Base-by-base conservation (phyloP, 2,329 filamentous ascomycete genomes). In the Xylaria arbuscula region DNA sequence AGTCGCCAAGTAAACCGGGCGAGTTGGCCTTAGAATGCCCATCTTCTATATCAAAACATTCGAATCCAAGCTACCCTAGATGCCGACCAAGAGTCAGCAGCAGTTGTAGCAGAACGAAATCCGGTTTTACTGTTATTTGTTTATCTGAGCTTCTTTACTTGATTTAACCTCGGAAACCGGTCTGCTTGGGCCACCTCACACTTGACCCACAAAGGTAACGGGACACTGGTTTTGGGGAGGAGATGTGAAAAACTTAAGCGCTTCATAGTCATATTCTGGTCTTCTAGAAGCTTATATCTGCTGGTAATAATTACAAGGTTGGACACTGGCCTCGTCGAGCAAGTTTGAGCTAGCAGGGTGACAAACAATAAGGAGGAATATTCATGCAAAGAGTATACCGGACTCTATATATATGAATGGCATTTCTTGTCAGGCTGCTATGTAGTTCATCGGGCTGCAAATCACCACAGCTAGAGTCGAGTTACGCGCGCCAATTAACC, bases 271-370 rank as follows among this genome's bases (percentile, higher is more conserved):
- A 54, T 59, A 32, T 34, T 13, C 19, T 51, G n/a, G 34, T 45
- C 51, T 68, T 68, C 62, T 61, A 58, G 66, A 61, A 68, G 50
- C 51, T 28, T 5, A 48, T 11, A 48, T 63, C 24, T 15, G 36
- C 17, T 4, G 28, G 45, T 28, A 55, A 42, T 15, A 34, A 42
- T 54, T 28, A 24, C 32, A 56, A 42, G 51, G 34, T n/a, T 54
- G 19, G 42, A 34, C 15, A 34, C 19, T 61, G 53, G 36, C 34
- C 36, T 55, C 51, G 24, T 48, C 45, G 53, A 51, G 59, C 47
- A 34, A 62, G 63, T 56, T 63, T 59, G 67, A 56, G 32, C 48
- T 54, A 42, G n/a, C 53, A 59, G 36, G 50, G 57, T 61, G 38
- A 42, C 24, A 22, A n/a, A 45, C 40, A 45, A 6, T 51, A 64